A percentile compares a stretch with the other conserved stretches of the same genome.
Evolutionary conservation across 2,329 filamentous ascomycete species (phyloP).

Genomic region (Taxawa tesnikishii): DNA sequence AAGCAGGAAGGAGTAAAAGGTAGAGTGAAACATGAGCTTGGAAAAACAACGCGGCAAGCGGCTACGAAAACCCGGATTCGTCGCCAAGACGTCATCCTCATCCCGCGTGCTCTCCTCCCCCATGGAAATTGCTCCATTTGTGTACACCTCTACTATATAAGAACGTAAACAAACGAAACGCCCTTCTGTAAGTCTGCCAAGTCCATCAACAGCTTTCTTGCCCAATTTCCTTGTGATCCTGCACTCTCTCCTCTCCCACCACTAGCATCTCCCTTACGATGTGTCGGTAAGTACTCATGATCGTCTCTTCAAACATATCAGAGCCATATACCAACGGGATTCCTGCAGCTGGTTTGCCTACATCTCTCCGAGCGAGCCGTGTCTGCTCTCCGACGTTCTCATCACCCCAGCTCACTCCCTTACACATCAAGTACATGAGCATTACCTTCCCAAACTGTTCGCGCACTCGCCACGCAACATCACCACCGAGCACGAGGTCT

Average conservation of each 20-base stretch:
- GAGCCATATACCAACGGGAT: neutral
- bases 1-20: too few relatives aligned
- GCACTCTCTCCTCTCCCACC: conserved; percentile 1
- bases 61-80: too few relatives aligned
- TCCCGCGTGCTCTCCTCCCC: too few relatives aligned
- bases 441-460: conserved; percentile 42
- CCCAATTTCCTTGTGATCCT: neutral
- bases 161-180: too few relatives aligned
- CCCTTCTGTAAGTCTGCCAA: too few relatives aligned
- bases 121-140: too few relatives aligned
- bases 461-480: conserved; percentile 24
- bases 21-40: too few relatives aligned
- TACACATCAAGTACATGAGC: conserved; percentile 36
- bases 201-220: neutral
- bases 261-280: conserved; percentile 9
- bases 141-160: too few relatives aligned
- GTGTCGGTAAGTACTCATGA: conserved; percentile 17
- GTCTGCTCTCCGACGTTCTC: conserved; percentile 42
- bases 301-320: neutral
- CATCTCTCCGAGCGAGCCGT: conserved; percentile 39
- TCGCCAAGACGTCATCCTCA: too few relatives aligned
- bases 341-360: conserved; percentile 45
- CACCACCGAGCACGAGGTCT: conserved; percentile 30
- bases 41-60: too few relatives aligned
- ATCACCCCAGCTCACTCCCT: conserved; percentile 32